phyloP scores from a whole-genome alignment of 2,329 filamentous ascomycete species.

The Fusarium transvaalense region DNA sequence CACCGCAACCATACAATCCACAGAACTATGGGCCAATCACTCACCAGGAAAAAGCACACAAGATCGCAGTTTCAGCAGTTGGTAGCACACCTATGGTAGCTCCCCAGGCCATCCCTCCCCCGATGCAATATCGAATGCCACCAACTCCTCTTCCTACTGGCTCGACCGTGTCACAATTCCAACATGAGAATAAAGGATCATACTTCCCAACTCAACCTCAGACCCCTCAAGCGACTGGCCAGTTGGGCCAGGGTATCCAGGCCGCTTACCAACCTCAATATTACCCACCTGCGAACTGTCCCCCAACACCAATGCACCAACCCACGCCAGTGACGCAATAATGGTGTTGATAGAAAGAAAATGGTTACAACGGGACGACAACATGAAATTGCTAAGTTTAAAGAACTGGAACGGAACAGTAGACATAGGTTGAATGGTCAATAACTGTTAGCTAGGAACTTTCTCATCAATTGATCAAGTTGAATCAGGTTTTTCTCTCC shows the following conservation, averaged over 20 bases:
- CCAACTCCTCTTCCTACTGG: constrained; percentile 11
- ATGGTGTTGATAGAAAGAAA: fast-evolving
- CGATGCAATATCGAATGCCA: constrained; percentile 12
- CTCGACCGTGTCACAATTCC: background rate
- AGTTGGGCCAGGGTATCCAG: constrained; percentile 11
- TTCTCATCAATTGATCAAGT: background rate
- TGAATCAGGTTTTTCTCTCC: background rate
- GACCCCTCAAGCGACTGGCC: constrained; percentile 1
- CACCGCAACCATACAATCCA: constrained; percentile 24
- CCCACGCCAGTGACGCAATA: constrained; percentile 12
- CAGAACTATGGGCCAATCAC: constrained; percentile 26
- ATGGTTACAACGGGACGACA: background rate
- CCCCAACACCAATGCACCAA: constrained; percentile 15
- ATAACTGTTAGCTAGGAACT: background rate
- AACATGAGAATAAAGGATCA: background rate
- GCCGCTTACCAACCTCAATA: background rate
- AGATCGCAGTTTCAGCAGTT: fast-evolving
- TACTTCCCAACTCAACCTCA: constrained; percentile 11
- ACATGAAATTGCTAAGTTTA: constrained; percentile 1
- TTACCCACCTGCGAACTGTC: background rate
- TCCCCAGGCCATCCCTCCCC: background rate
- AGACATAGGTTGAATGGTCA: background rate
- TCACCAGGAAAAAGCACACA: constrained; percentile 1
- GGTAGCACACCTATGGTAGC: background rate
- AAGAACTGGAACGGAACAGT: background rate